Evolutionary conservation across 2,329 filamentous ascomycete species (phyloP).

Genomic region (Rhinocladiella similis): DNA sequence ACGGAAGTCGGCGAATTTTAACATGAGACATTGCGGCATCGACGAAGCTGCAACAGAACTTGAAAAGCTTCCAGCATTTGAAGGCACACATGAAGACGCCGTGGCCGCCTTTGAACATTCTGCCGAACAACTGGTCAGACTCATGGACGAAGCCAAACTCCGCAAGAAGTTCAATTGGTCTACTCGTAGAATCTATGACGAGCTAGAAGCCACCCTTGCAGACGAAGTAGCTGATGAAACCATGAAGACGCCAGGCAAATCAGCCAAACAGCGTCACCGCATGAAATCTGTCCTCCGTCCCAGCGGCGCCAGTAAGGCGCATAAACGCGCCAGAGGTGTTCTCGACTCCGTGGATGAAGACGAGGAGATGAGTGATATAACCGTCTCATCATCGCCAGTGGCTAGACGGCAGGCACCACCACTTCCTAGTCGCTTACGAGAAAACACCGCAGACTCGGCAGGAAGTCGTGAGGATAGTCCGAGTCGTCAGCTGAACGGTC

Average conservation of each 20-base stretch:
- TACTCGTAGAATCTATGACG: slow-evolving; percentile 30
- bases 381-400: slow-evolving; percentile 33
- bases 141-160: slow-evolving; percentile 31
- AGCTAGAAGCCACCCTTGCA: slow-evolving; percentile 29
- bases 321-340: slow-evolving; percentile 41
- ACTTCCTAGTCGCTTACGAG: slow-evolving; percentile 14
- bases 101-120: slow-evolving; percentile 27
- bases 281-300: slow-evolving; percentile 47
- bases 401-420: slow-evolving; percentile 28
- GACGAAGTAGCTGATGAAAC: slow-evolving; percentile 29
- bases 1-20: slow-evolving; percentile 28
- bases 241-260: slow-evolving; percentile 26
- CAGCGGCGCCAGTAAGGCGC: slow-evolving; percentile 43
- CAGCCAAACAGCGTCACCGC: slow-evolving; percentile 26
- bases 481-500: slow-evolving; percentile 31
- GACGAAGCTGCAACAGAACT: slow-evolving; percentile 27
- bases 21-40: slow-evolving; percentile 29
- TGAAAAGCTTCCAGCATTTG: slow-evolving; percentile 25
- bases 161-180: slow-evolving; percentile 33
- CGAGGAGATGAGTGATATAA: slow-evolving; percentile 33
- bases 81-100: slow-evolving; percentile 23
- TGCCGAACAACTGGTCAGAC: slow-evolving; percentile 24
- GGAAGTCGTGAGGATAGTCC: slow-evolving; percentile 28
- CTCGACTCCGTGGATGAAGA: slow-evolving; percentile 34
- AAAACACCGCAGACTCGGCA: slow-evolving; percentile 19